Conservation (phyloP, 139 green algal genomes). For the Diplosphaera chodatii region DNA sequence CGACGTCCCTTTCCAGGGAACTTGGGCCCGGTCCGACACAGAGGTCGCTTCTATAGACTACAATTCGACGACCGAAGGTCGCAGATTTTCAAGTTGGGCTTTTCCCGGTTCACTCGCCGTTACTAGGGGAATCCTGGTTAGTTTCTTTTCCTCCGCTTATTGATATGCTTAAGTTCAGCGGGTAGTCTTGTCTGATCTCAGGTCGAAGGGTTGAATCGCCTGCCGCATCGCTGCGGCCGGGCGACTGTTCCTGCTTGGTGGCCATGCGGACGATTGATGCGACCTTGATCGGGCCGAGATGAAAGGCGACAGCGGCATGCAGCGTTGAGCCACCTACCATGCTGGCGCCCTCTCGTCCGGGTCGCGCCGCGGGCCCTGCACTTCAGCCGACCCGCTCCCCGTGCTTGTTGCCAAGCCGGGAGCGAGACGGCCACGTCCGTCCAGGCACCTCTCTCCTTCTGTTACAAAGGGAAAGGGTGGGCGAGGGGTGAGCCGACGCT, state of each 20-base stretch:
- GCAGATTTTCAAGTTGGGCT: conserved; percentile 86
- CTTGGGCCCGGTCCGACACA: conserved; percentile 52
- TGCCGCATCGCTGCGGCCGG: conserved; percentile 4
- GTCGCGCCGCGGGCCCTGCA: conserved; percentile 37
- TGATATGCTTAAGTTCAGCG: conserved; percentile 94
- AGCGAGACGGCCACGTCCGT: conserved; percentile 42
- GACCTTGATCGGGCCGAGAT: neutral
- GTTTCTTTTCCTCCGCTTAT: conserved; percentile 94
- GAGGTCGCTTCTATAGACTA: conserved; percentile 80
- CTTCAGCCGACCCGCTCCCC: conserved; percentile 39
- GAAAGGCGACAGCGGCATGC: conserved; percentile 17
- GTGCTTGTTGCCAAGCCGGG: neutral
- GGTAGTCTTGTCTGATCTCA: conserved; percentile 87
- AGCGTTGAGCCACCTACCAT: conserved; percentile 31
- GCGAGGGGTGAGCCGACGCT: conserved; percentile 67
- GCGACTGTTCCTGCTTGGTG: neutral
- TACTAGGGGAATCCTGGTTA: conserved; percentile 92
- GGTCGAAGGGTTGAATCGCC: conserved; percentile 47
- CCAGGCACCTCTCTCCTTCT: neutral
- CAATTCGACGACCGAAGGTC: conserved; percentile 65
- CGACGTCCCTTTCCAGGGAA: conserved; percentile 70
- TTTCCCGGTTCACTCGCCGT: conserved; percentile 81
- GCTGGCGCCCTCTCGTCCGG: conserved; percentile 8
- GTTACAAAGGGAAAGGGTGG: conserved; percentile 9
- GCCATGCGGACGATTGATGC: conserved; percentile 3